These are phyloP conservation scores for Rickenella mellea DNA, from an alignment of 768 basidiomycete genomes.

Conservation along the genomic window DNA sequence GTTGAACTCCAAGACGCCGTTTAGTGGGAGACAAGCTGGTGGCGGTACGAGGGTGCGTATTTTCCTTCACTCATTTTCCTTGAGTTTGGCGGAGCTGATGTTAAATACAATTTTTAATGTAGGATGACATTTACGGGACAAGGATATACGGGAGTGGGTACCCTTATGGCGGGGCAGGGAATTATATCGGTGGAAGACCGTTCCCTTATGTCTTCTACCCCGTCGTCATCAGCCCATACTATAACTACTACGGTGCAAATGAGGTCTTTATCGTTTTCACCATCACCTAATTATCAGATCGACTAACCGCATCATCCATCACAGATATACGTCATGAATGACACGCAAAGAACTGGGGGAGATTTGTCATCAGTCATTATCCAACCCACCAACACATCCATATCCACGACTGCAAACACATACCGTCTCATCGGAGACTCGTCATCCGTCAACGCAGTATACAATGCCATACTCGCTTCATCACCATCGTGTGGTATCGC, in stretches of 20 bases:
- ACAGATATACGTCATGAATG: neutral
- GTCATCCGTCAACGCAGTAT: slow-evolving; percentile 33
- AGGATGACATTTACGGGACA: slow-evolving; percentile 19
- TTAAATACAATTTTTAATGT: neutral
- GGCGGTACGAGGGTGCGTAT: slow-evolving; percentile 33
- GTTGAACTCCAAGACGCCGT: slow-evolving; percentile 3
- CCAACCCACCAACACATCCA: neutral
- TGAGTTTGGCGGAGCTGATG: neutral
- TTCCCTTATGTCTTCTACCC: slow-evolving; percentile 41
- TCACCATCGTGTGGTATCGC: slow-evolving; percentile 31
- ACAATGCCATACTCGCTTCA: slow-evolving; percentile 33
- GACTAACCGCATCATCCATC: too few relatives aligned
- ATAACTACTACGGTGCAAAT: slow-evolving; percentile 2
- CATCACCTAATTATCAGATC: too few relatives aligned
- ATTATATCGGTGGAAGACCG: slow-evolving; percentile 36
- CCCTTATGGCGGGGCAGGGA: slow-evolving; percentile 30
- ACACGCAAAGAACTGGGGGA: slow-evolving; percentile 2
- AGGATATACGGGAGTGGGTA: slow-evolving; percentile 52
- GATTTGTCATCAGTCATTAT: neutral
- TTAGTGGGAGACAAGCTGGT: slow-evolving; percentile 32
- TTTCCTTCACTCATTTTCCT: neutral
- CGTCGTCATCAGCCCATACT: neutral
- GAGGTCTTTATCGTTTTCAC: slow-evolving; percentile 1
- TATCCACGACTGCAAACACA: slow-evolving; percentile 22
- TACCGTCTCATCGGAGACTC: slow-evolving; percentile 42